phyloP scores from a whole-genome alignment of 345 rosid genomes.

The Carallia brachiata region DNA sequence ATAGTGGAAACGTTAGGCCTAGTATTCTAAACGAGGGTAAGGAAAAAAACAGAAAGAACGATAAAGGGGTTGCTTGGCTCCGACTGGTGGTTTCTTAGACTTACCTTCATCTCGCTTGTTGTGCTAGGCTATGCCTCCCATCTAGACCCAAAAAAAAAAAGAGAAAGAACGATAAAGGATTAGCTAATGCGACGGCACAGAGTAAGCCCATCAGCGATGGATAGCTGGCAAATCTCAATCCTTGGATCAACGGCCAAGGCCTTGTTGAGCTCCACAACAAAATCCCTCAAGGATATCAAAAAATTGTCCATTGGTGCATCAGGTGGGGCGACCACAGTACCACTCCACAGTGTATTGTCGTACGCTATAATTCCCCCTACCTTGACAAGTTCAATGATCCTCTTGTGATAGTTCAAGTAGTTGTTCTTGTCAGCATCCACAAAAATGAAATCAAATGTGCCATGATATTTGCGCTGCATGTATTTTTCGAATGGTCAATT shows the following conservation, averaged over 20 bases:
- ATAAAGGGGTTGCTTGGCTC: too few species aligned
- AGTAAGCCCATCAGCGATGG: slow-evolving; percentile 95
- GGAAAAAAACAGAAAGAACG: too few species aligned
- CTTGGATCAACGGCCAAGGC: slow-evolving; percentile 94
- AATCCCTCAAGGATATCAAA: slow-evolving; percentile 79
- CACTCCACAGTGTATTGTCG: slow-evolving; percentile 98
- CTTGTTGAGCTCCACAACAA: slow-evolving; percentile 93
- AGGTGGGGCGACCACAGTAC: slow-evolving; percentile 85
- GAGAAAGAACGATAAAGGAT: neutral
- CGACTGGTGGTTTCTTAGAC: too few species aligned
- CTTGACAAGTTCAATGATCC: slow-evolving; percentile 74
- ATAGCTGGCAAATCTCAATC: slow-evolving; percentile 96
- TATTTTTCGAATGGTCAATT: neutral
- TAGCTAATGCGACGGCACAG: slow-evolving; percentile 86
- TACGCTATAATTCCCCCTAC: slow-evolving; percentile 90
- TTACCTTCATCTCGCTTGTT: too few species aligned
- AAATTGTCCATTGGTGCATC: slow-evolving; percentile 84
- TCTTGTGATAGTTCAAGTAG: slow-evolving; percentile 88
- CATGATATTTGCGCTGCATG: slow-evolving; percentile 69
- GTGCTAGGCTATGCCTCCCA: too few species aligned
- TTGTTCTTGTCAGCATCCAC: slow-evolving; percentile 99
- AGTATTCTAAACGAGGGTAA: too few species aligned
- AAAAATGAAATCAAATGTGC: slow-evolving; percentile 77
- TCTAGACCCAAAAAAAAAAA: too few species aligned
- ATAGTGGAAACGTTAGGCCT: too few species aligned